Base-by-base conservation (phyloP, 164 flowering plant species). In the Macadamia tetraphylla region DNA sequence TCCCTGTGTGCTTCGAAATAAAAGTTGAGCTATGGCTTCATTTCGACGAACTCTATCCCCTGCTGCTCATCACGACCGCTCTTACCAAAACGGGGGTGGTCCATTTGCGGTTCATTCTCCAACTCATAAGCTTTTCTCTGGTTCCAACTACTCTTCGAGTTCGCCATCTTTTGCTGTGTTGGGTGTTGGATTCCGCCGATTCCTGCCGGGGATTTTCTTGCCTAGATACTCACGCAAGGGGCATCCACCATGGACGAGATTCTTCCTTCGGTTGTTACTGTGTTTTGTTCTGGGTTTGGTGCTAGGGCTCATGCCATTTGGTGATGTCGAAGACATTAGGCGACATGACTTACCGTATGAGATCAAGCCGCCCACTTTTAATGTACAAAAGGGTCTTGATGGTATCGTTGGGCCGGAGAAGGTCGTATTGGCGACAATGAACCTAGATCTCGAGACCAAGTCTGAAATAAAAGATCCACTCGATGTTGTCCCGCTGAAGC, bases 41-140 rank as follows among this genome's bases (percentile, higher is more conserved):
- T 77, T 91, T 73, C 84, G 97, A 40, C 75, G 97, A 69, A 79
- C 91, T 29, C 82, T 76, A 18, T 85, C 91, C 58, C 91, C 93
- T 58, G 81, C 93, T 58, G 81, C 81, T 42, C 74, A 80, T 71
- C 76, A 78, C 62, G 89, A 84, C 59, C 89, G 93, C 31, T 58
- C 79, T 29, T 70, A 83, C 55, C 78, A 58, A 42, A 86, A 85
- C 66, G 87, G 83, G 0, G 74, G 55, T 6, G 67, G 35, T 64
- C 67, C 76, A 7, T 73, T 77, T 9, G 65, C 82, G 13, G 52
- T 67, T 23, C 64, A 77, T 6, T 81, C 87, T 6, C 80, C 86
- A 10, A 75, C 88, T 1, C 76, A 71, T 29, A 85, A 83, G 81
- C 64, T 73, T n/a, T 9, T 75, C 7, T 63, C 79, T 56, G 75